Evolutionary conservation across 176 grass and related monocot genomes (phyloP).

Genomic region (Oropetium thomaeum): DNA sequence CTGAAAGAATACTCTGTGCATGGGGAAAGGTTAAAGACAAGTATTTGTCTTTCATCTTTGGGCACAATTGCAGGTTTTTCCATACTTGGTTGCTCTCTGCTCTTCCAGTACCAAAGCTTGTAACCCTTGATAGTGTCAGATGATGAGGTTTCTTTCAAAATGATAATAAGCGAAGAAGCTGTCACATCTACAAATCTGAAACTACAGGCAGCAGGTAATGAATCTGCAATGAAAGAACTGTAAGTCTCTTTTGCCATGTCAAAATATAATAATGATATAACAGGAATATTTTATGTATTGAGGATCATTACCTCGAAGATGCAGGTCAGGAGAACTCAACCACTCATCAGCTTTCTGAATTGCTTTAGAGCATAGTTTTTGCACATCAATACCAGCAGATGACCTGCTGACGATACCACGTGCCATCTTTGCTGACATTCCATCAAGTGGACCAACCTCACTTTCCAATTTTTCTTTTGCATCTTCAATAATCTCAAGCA

Average conservation of each 20-base stretch:
- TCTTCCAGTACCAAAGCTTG: slow-evolving; percentile 93
- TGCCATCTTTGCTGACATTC: slow-evolving; percentile 85
- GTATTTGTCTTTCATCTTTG: slow-evolving; percentile 83
- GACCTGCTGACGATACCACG: slow-evolving; percentile 90
- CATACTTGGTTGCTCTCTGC: slow-evolving; percentile 48
- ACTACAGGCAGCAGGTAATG: slow-evolving; percentile 81
- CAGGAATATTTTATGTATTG: not conserved
- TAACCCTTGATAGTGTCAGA: slow-evolving; percentile 69
- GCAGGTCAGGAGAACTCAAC: slow-evolving; percentile 48
- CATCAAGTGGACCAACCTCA: slow-evolving; percentile 87
- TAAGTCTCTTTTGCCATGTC: not conserved
- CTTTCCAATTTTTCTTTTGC: slow-evolving; percentile 88
- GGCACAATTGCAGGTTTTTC: slow-evolving; percentile 56
- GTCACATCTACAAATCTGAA: slow-evolving; percentile 81
- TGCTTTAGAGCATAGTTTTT: slow-evolving; percentile 78
- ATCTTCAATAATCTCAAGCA: slow-evolving; percentile 72
- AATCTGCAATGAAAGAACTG: slow-evolving; percentile 67
- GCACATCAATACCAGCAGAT: slow-evolving; percentile 63
- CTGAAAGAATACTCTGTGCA: slow-evolving; percentile 96
- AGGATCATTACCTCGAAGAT: slow-evolving; percentile 59
- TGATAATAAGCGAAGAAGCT: slow-evolving; percentile 64
- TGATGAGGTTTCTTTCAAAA: slow-evolving; percentile 61
- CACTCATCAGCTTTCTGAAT: slow-evolving; percentile 79
- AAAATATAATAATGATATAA: slow-evolving; percentile 14
- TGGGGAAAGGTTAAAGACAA: slow-evolving; percentile 68